phyloP scores from a whole-genome alignment of 352 stramenopile species.

The Phytophthora pini region DNA sequence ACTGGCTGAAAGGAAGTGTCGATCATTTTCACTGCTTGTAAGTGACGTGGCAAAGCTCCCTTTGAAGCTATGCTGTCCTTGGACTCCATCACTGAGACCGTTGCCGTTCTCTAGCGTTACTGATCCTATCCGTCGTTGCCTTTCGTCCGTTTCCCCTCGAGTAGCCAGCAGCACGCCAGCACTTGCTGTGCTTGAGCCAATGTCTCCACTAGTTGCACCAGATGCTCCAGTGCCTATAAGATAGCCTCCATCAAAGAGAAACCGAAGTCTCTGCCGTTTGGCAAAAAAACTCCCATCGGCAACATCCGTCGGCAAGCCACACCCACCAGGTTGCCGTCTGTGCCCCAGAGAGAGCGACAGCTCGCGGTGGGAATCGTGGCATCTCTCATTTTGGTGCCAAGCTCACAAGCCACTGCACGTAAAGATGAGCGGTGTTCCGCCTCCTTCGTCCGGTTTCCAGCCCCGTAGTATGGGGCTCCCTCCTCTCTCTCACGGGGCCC shows the following conservation, averaged over 20 bases:
- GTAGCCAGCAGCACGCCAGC: constrained; percentile 7
- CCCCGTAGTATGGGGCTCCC: constrained; percentile 34
- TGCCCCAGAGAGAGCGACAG: neutral
- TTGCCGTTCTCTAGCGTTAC: constrained; percentile 16
- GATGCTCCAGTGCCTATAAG: constrained; percentile 23
- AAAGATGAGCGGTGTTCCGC: constrained; percentile 30
- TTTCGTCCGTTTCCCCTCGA: constrained; percentile 11
- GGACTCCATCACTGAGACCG: neutral
- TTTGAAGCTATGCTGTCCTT: too few species aligned
- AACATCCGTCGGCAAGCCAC: constrained; percentile 11
- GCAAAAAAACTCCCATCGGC: constrained; percentile 14
- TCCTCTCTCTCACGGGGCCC: constrained; percentile 39
- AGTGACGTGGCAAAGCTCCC: constrained; percentile 1
- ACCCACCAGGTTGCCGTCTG: constrained; percentile 12
- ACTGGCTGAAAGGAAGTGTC: neutral
- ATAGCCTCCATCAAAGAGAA: constrained; percentile 20
- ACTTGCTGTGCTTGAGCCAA: constrained; percentile 1
- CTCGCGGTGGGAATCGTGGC: constrained; percentile 11
- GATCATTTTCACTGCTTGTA: constrained; percentile 3
- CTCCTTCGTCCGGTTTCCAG: constrained; percentile 35
- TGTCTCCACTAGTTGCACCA: constrained; percentile 21
- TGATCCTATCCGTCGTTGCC: constrained; percentile 10
- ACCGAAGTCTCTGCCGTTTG: constrained; percentile 32
- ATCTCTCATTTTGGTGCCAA: constrained; percentile 38
- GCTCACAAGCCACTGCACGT: constrained; percentile 19